A percentile compares a stretch with the other conserved stretches of the same genome.
phyloP scores from a whole-genome alignment of 2,329 filamentous ascomycete species.

The Blastomyces parvus region DNA sequence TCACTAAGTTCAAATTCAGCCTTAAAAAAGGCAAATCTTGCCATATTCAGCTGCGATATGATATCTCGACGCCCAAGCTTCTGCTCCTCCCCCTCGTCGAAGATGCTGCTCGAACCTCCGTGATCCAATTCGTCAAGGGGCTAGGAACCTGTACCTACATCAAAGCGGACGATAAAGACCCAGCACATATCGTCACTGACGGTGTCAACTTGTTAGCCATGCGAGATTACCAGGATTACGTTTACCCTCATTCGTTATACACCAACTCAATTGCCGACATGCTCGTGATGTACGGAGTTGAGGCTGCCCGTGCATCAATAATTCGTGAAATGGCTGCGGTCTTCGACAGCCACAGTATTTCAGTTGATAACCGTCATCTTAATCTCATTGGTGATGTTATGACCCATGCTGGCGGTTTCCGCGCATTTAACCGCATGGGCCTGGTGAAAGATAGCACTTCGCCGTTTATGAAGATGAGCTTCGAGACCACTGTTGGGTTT shows the following conservation, averaged over 20 bases:
- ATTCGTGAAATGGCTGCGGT: constrained; percentile 76
- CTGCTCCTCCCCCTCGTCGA: constrained; percentile 89
- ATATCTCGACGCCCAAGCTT: constrained; percentile 71
- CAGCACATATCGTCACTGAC: constrained; percentile 57
- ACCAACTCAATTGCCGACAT: constrained; percentile 91
- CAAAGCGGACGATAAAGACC: constrained; percentile 45
- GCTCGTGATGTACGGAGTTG: constrained; percentile 78
- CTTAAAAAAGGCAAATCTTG: constrained; percentile 63
- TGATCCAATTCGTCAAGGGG: constrained; percentile 77
- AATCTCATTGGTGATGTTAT: constrained; percentile 96
- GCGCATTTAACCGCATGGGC: constrained; percentile 85
- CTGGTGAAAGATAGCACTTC: constrained; percentile 68
- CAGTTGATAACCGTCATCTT: constrained; percentile 81
- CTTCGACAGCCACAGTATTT: constrained; percentile 84
- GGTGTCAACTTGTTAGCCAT: constrained; percentile 86
- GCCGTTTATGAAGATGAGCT: constrained; percentile 98
- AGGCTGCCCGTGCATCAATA: constrained; percentile 80
- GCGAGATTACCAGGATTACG: constrained; percentile 74
- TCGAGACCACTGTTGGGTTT: constrained; percentile 93
- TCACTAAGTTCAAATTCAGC: constrained; percentile 73
- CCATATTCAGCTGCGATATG: constrained; percentile 73
- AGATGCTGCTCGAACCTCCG: constrained; percentile 62
- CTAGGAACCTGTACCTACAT: constrained; percentile 63
- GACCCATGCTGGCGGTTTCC: constrained; percentile 86
- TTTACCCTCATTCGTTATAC: constrained; percentile 75